Percentiles rank a stretch among this genome's conserved stretches.
These are phyloP conservation scores for Neurospora tetrasperma DNA, from an alignment of 495 filamentous ascomycete species.

Conservation along the genomic window DNA sequence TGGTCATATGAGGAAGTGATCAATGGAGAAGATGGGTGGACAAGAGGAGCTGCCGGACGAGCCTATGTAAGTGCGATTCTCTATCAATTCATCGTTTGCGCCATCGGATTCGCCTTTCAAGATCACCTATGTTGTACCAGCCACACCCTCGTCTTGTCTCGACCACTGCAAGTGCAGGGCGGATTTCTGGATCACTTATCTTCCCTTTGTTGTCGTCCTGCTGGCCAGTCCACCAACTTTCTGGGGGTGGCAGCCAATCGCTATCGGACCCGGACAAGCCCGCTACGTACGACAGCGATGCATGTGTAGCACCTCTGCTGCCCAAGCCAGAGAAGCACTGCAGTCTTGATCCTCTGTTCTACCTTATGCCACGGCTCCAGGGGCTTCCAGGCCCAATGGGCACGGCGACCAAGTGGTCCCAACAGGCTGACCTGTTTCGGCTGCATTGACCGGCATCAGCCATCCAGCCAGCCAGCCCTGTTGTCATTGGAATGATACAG, in stretches of 20 bases:
- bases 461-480: slow-evolving; percentile 4
- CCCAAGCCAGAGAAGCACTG: neutral
- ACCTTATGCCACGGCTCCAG: neutral
- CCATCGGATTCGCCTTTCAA: neutral
- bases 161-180: neutral
- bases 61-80: neutral
- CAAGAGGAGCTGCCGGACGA: neutral
- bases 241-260: neutral
- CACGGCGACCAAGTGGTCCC: neutral
- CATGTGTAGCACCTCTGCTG: neutral
- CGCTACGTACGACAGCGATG: neutral
- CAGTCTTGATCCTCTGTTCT: neutral
- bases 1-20: neutral
- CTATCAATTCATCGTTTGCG: neutral
- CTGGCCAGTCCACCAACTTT: slow-evolving; percentile 1
- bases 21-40: neutral
- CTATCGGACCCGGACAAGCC: neutral
- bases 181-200: neutral
- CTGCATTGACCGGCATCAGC: neutral
- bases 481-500: slow-evolving; percentile 2
- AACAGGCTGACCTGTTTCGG: neutral
- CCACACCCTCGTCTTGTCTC: neutral
- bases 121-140: neutral
- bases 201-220: neutral
- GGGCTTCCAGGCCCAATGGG: neutral